These are phyloP conservation scores for Umbelopsis sp. DNA, from an alignment of 371 early-diverging fungal genomes.

Conservation along the genomic window DNA sequence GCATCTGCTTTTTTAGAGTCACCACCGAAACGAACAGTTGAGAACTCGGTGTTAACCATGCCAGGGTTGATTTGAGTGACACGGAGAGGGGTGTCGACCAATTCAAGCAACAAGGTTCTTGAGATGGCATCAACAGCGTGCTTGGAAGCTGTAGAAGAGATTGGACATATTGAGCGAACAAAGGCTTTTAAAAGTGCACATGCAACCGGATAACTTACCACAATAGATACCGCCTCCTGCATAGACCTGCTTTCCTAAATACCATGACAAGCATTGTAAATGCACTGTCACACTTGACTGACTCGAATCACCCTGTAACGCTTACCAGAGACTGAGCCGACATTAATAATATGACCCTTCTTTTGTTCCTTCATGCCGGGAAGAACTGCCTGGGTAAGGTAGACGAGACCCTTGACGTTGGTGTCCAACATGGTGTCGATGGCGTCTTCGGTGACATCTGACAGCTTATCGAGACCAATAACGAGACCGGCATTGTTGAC, in stretches of 20 bases:
- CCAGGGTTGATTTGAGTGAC: constrained; percentile 80
- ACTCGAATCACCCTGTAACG: neutral
- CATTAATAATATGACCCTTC: constrained; percentile 86
- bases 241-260: constrained; percentile 60
- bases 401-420: constrained; percentile 86
- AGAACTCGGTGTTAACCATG: constrained; percentile 93
- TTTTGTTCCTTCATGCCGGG: constrained; percentile 79
- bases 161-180: neutral
- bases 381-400: constrained; percentile 84
- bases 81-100: constrained; percentile 76
- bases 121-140: constrained; percentile 88
- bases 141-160: constrained; percentile 70
- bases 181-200: neutral
- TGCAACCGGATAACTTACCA: constrained; percentile 30
- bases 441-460: constrained; percentile 60
- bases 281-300: neutral
- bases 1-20: constrained; percentile 78
- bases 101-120: constrained; percentile 78
- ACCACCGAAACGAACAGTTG: constrained; percentile 81
- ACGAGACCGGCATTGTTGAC: constrained; percentile 81
- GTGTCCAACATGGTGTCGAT: constrained; percentile 88
- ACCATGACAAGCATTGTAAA: constrained; percentile 14
- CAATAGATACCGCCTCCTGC: constrained; percentile 88
- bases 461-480: constrained; percentile 80
- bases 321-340: constrained; percentile 84